phyloP scores from a whole-genome alignment of 2,329 filamentous ascomycete genomes.

The Penicillium digitatum region DNA sequence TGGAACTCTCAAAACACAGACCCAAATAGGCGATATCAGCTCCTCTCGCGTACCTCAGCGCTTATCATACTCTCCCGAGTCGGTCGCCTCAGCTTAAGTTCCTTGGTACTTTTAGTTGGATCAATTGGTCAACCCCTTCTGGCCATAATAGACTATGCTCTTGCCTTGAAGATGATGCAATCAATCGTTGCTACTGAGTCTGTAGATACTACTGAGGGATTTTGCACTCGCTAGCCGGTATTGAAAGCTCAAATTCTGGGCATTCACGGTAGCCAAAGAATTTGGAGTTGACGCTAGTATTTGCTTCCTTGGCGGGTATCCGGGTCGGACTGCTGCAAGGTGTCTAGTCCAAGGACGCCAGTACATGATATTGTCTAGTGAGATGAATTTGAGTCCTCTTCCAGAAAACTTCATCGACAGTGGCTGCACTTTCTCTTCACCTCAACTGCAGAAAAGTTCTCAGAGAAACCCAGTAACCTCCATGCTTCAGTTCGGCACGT shows the following conservation, averaged over 20 bases:
- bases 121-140: constrained; percentile 12
- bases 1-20: constrained; percentile 7
- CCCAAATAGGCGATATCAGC: constrained; percentile 10
- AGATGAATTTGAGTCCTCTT: constrained; percentile 19
- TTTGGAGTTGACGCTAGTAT: constrained; percentile 16
- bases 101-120: constrained; percentile 14
- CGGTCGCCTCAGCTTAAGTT: constrained; percentile 8
- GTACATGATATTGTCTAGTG: constrained; percentile 17
- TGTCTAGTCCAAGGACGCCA: constrained; percentile 14
- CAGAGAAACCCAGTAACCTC: constrained; percentile 15
- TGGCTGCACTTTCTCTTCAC: constrained; percentile 18
- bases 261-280: constrained; percentile 10
- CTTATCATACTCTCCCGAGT: constrained; percentile 14
- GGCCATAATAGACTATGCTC: constrained; percentile 16
- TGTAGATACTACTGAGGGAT: constrained; percentile 2
- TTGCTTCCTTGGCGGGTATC: constrained; percentile 14
- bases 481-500: constrained; percentile 14
- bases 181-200: constrained; percentile 16
- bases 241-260: constrained; percentile 12
- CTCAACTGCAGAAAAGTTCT: constrained; percentile 12
- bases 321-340: constrained; percentile 12
- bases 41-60: constrained; percentile 15
- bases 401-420: constrained; percentile 18
- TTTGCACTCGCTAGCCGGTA: constrained; percentile 9
- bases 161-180: constrained; percentile 13